phyloP scores from a whole-genome alignment of 2,329 filamentous ascomycete species.

The Colletotrichum scovillei region DNA sequence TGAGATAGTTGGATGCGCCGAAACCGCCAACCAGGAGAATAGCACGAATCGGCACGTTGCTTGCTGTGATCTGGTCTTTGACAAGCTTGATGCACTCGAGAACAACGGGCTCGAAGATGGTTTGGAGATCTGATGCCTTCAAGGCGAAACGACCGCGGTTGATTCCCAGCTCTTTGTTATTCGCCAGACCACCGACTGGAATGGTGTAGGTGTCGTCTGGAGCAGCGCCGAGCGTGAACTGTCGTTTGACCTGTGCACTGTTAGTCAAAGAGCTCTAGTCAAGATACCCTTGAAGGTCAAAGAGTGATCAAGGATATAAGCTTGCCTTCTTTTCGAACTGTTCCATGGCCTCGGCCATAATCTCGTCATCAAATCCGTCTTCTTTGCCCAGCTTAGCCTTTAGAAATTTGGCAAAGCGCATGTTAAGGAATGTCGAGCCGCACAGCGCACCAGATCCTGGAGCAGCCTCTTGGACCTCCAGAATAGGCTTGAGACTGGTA shows the following conservation, averaged over 20 bases:
- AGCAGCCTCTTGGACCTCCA: slow-evolving; percentile 61
- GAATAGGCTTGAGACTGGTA: slow-evolving; percentile 52
- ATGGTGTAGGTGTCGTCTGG: slow-evolving; percentile 52
- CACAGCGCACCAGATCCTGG: slow-evolving; percentile 61
- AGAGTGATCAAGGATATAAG: slow-evolving; percentile 29
- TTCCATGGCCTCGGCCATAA: slow-evolving; percentile 52
- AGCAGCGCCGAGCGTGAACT: slow-evolving; percentile 45
- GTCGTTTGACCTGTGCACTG: slow-evolving; percentile 42
- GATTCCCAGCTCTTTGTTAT: slow-evolving; percentile 51
- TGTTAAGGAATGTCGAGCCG: slow-evolving; percentile 61
- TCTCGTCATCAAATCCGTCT: slow-evolving; percentile 54
- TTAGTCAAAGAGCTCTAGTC: slow-evolving; percentile 40
- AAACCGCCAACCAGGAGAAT: slow-evolving; percentile 63
- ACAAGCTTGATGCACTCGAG: slow-evolving; percentile 55
- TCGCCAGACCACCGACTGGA: slow-evolving; percentile 48
- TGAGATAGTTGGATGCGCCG: slow-evolving; percentile 57
- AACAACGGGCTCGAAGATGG: slow-evolving; percentile 58
- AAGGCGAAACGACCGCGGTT: slow-evolving; percentile 50
- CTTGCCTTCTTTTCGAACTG: slow-evolving; percentile 55
- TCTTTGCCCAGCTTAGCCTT: slow-evolving; percentile 55
- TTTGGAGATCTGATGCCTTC: slow-evolving; percentile 51
- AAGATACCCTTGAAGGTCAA: background rate
- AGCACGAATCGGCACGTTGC: slow-evolving; percentile 55
- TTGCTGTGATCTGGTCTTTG: slow-evolving; percentile 54
- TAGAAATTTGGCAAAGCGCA: slow-evolving; percentile 58